Evolutionary conservation across 768 basidiomycete genomes (phyloP).

Genomic region (Panellus pusillus): DNA sequence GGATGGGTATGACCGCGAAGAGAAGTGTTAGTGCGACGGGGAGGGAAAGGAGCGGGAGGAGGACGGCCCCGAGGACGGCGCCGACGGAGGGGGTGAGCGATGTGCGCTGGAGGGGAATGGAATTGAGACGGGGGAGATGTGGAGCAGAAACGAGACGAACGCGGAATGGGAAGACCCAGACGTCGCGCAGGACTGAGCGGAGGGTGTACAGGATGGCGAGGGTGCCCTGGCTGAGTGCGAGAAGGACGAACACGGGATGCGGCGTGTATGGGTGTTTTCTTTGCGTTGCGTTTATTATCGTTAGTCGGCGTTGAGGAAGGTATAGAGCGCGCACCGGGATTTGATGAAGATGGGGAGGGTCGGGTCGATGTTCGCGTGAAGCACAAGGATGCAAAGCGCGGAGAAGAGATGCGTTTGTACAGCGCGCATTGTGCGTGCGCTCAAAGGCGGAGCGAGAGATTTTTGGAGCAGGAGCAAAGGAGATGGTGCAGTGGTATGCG

Average conservation of each 20-base stretch:
- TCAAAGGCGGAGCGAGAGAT: constrained; percentile 8
- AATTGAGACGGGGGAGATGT: background rate
- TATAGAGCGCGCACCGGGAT: constrained; percentile 49
- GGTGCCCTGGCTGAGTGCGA: constrained; percentile 52
- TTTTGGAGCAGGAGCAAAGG: constrained; percentile 13
- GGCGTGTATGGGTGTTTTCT: constrained; percentile 78
- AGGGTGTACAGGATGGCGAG: constrained; percentile 49
- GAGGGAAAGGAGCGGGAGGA: constrained; percentile 42
- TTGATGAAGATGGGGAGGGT: constrained; percentile 60
- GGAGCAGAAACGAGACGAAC: constrained; percentile 1
- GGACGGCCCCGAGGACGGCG: constrained; percentile 38
- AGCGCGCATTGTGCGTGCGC: constrained; percentile 2
- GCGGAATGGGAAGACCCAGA: constrained; percentile 18
- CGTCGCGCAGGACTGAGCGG: constrained; percentile 61
- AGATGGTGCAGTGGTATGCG: constrained; percentile 14
- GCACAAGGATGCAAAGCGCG: constrained; percentile 38
- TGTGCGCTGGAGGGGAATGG: constrained; percentile 2
- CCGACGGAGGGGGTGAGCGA: constrained; percentile 4
- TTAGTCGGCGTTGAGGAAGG: background rate
- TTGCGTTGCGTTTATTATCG: too few species aligned
- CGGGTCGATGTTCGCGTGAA: constrained; percentile 47
- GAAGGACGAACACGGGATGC: constrained; percentile 66
- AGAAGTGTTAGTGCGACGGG: constrained; percentile 45
- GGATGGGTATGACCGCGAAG: constrained; percentile 48
- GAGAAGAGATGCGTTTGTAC: constrained; percentile 31